A percentile compares a stretch with the other conserved stretches of the same genome.
Conservation (phyloP, 2,329 filamentous ascomycete genomes). For the Aspergillus quadricinctus region DNA sequence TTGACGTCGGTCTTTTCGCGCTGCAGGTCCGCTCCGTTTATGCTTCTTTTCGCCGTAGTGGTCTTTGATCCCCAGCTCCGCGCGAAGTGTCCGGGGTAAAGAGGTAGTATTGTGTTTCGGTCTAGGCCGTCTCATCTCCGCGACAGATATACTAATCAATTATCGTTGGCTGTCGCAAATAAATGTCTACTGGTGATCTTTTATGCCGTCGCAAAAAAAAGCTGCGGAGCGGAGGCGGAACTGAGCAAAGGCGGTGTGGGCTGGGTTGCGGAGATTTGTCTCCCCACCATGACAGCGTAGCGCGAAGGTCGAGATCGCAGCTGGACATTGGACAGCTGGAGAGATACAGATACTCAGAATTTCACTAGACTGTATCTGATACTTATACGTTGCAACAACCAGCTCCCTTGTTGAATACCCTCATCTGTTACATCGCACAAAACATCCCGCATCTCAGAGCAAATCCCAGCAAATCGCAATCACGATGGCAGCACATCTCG, state of each 20-base stretch:
- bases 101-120: conserved; percentile 39
- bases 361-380: neutral
- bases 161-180: neutral
- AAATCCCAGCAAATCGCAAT: neutral
- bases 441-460: neutral
- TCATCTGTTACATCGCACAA: neutral
- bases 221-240: conserved; percentile 20
- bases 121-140: conserved; percentile 28
- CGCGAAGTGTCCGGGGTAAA: conserved; percentile 36
- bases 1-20: conserved; percentile 64
- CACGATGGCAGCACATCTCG: conserved; percentile 33
- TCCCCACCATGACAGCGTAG: conserved; percentile 3
- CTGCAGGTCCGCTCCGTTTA: conserved; percentile 24
- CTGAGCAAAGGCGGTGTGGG: conserved; percentile 13
- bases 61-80: conserved; percentile 39
- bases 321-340: neutral
- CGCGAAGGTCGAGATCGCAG: conserved; percentile 1
- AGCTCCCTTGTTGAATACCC: neutral
- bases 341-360: neutral
- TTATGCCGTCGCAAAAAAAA: conserved; percentile 15
- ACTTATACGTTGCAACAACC: neutral
- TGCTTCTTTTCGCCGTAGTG: conserved; percentile 30
- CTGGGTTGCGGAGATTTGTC: conserved; percentile 8
- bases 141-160: neutral
- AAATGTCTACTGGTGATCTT: conserved; percentile 8